A percentile compares a stretch with the other conserved stretches of the same genome.
phyloP scores from a whole-genome alignment of 208 protist genomes.

The Leishmania tropica region DNA sequence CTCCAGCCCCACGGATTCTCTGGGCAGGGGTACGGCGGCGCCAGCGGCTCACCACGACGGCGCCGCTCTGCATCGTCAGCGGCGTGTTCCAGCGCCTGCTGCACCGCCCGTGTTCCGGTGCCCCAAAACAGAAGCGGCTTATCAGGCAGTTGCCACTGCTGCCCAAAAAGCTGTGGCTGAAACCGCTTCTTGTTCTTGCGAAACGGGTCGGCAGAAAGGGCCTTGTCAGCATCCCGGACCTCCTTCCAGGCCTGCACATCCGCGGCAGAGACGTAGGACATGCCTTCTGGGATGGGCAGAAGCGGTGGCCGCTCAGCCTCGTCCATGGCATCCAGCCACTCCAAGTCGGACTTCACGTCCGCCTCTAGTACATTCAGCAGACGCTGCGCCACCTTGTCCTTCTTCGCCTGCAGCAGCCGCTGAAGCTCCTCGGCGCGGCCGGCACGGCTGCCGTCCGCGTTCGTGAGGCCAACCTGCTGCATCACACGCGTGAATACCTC shows the following conservation, averaged over 20 bases:
- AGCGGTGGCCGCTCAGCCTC: slow-evolving; percentile 83
- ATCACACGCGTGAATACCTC: slow-evolving; percentile 28
- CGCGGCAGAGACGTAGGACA: slow-evolving; percentile 85
- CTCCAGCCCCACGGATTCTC: slow-evolving; percentile 90
- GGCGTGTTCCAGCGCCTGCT: slow-evolving; percentile 87
- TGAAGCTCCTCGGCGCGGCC: slow-evolving; percentile 38
- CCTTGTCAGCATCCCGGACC: slow-evolving; percentile 47
- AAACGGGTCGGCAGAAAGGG: slow-evolving; percentile 65
- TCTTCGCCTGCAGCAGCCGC: slow-evolving; percentile 49
- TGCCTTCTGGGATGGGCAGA: slow-evolving; percentile 80
- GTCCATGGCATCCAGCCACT: slow-evolving; percentile 82
- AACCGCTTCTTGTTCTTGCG: slow-evolving; percentile 41
- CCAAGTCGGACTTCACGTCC: slow-evolving; percentile 73
- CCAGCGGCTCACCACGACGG: slow-evolving; percentile 53
- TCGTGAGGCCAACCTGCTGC: slow-evolving; percentile 23
- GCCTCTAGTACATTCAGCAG: slow-evolving; percentile 70
- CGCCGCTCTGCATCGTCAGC: slow-evolving; percentile 72
- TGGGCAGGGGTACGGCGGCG: slow-evolving; percentile 79
- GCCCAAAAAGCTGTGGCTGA: slow-evolving; percentile 65
- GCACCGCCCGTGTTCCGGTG: slow-evolving; percentile 70
- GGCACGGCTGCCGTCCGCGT: slow-evolving; percentile 17
- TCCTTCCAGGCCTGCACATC: slow-evolving; percentile 73
- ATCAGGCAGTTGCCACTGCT: slow-evolving; percentile 76
- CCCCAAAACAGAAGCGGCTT: slow-evolving; percentile 89
- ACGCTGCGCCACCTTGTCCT: slow-evolving; percentile 42